Evolutionary conservation across 257 asterid species (phyloP).

Genomic region (Echium plantagineum): DNA sequence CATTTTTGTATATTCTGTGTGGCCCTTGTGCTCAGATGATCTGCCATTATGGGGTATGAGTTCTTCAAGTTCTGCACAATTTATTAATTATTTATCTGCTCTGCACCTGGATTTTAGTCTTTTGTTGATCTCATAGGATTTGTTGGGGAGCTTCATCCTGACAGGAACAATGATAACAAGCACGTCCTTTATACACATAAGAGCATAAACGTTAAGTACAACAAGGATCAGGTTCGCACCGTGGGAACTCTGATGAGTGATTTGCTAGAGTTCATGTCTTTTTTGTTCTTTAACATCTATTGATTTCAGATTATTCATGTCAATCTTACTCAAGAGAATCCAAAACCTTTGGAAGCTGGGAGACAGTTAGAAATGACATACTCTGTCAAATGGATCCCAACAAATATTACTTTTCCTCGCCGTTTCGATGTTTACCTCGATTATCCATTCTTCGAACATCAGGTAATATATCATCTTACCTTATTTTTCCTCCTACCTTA

Average conservation of each 20-base stretch:
- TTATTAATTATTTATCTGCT: too few relatives aligned
- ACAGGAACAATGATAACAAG: conserved; percentile 35
- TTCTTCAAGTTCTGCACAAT: too few relatives aligned
- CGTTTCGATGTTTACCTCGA: neutral
- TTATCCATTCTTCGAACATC: neutral
- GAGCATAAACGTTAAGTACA: conserved; percentile 42
- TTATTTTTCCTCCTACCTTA: too few relatives aligned
- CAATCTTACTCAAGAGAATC: neutral
- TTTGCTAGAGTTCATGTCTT: too few relatives aligned
- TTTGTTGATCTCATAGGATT: conserved; percentile 21
- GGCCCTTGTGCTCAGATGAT: too few relatives aligned
- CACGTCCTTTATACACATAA: conserved; percentile 53
- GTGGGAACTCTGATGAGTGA: too few relatives aligned
- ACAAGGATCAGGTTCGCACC: conserved; percentile 36
- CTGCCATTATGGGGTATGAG: too few relatives aligned
- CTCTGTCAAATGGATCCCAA: neutral
- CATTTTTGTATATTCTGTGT: too few relatives aligned
- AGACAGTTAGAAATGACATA: neutral
- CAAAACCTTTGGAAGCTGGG: neutral
- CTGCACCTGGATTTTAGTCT: conserved; percentile 6
- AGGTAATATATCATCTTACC: neutral
- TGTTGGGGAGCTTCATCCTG: conserved; percentile 48
- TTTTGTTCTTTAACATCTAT: too few relatives aligned
- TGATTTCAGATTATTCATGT: neutral
- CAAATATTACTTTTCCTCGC: neutral